A percentile compares a stretch with the other conserved stretches of the same genome.
These are phyloP conservation scores for Phytophthora megakarya DNA, from an alignment of 352 stramenopile species.

Conservation along the genomic window DNA sequence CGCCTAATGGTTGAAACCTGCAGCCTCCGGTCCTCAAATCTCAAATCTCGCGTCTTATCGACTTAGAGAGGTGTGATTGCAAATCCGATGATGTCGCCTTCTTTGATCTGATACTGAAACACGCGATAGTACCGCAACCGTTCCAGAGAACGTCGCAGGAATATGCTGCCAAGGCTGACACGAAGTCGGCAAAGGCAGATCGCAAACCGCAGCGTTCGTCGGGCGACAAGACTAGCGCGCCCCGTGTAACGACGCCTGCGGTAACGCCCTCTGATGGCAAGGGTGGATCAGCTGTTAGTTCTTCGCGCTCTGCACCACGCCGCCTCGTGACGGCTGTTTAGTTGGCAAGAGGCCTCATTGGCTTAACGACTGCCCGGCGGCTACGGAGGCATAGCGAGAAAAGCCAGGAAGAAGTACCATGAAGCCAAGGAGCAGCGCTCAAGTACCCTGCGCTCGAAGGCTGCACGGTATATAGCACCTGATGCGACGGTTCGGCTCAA, in stretches of 20 bases:
- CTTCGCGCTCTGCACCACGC: no score
- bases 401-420: constrained; percentile 1
- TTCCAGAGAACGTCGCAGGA: no score
- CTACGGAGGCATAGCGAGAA: constrained; percentile 4
- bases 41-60: no score
- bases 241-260: no score
- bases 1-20: no score
- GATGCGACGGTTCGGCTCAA: neutral
- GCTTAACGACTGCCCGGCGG: constrained; percentile 11
- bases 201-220: neutral
- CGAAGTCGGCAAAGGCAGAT: neutral
- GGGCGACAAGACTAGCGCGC: no score
- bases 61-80: no score
- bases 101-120: constrained; percentile 11
- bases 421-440: constrained; percentile 6
- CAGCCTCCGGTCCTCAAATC: no score
- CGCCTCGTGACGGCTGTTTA: constrained; percentile 4
- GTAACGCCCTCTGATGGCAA: no score
- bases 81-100: no score
- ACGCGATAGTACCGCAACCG: neutral
- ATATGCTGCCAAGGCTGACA: no score
- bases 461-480: neutral
- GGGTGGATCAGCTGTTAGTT: no score
- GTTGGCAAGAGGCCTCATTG: constrained; percentile 11
- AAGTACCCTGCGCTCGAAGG: constrained; percentile 1